Conservation (phyloP, 2,329 filamentous ascomycete species). For the Didymella pinodella region DNA sequence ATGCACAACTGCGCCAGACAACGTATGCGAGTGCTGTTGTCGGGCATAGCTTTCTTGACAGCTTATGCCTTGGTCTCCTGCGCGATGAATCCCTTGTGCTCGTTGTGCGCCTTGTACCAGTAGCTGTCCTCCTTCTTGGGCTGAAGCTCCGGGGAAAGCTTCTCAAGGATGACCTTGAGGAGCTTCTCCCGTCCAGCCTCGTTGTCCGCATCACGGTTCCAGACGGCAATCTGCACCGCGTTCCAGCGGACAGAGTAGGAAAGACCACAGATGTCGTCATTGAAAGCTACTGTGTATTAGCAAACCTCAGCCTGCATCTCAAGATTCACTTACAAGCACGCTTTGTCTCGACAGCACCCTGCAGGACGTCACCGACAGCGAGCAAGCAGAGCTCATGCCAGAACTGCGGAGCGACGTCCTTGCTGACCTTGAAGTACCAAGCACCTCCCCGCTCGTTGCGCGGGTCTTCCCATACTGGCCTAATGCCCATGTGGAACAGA, state of each 20-base stretch:
- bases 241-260: constrained; percentile 89
- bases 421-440: constrained; percentile 91
- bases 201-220: constrained; percentile 89
- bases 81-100: constrained; percentile 77
- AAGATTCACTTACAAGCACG: constrained; percentile 62
- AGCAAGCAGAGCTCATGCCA: constrained; percentile 84
- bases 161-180: constrained; percentile 74
- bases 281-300: constrained; percentile 54
- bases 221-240: constrained; percentile 85
- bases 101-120: constrained; percentile 88
- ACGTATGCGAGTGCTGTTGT: no score
- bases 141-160: constrained; percentile 74
- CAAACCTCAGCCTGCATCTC: no score
- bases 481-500: constrained; percentile 82
- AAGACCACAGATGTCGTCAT: constrained; percentile 86
- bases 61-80: constrained; percentile 20
- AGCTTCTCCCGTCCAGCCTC: constrained; percentile 79
- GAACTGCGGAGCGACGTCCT: constrained; percentile 73
- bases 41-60: background rate
- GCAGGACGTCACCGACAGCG: constrained; percentile 82
- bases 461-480: constrained; percentile 85
- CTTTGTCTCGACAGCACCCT: constrained; percentile 70
- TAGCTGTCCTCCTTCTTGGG: constrained; percentile 71
- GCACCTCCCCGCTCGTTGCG: constrained; percentile 85
- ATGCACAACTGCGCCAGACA: background rate